Percentiles rank a stretch among this genome's conserved stretches.
Evolutionary conservation across 345 rosid genomes (phyloP).

Genomic region (Euphorbia pulcherrima): DNA sequence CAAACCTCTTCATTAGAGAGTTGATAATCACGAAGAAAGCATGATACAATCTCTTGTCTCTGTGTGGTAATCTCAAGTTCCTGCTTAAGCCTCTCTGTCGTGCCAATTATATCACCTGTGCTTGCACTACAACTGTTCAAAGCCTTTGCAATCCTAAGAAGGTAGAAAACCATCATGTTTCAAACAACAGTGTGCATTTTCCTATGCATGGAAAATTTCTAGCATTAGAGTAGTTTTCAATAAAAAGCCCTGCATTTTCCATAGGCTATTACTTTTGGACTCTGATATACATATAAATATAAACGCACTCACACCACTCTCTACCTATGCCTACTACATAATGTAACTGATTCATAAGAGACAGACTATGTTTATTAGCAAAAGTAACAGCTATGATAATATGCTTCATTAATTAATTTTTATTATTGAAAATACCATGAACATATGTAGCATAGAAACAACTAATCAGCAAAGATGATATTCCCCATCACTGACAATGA

Average conservation of each 20-base stretch:
- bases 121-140: slow-evolving; percentile 75
- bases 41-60: slow-evolving; percentile 86
- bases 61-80: slow-evolving; percentile 86
- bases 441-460: neutral
- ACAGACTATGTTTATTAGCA: neutral
- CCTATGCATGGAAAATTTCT: neutral
- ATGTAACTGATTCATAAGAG: neutral
- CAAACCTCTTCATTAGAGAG: slow-evolving; percentile 82
- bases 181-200: neutral
- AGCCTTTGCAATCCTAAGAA: slow-evolving; percentile 71
- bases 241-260: neutral
- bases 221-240: neutral
- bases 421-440: neutral
- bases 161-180: neutral
- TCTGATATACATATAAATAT: neutral
- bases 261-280: neutral
- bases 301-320: neutral
- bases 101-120: slow-evolving; percentile 79
- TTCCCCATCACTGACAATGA: neutral
- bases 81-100: slow-evolving; percentile 91
- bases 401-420: neutral
- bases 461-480: neutral
- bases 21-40: slow-evolving; percentile 95
- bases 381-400: neutral
- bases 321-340: neutral